A percentile compares a stretch with the other conserved stretches of the same genome.
Conservation (phyloP, 495 filamentous ascomycete species). For the Xylaria scruposa region DNA sequence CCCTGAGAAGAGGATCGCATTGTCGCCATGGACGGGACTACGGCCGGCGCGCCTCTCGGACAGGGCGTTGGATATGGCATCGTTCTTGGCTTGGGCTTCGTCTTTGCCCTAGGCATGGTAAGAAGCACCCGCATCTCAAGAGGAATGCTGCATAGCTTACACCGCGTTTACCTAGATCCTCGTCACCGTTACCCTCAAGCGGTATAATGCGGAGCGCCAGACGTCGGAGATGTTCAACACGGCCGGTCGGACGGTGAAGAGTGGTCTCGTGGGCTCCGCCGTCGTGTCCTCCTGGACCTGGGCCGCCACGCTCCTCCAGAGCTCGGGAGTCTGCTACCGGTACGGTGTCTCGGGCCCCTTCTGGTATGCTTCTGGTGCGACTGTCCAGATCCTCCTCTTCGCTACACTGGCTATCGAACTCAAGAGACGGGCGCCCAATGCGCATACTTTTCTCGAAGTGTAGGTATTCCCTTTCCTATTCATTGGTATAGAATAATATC, state of each 20-base stretch:
- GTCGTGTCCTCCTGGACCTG: constrained; percentile 97
- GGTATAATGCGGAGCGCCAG: constrained; percentile 93
- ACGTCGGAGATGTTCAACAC: constrained; percentile 98
- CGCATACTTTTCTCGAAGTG: constrained; percentile 88
- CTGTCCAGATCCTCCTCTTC: constrained; percentile 84
- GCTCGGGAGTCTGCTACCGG: constrained; percentile 85
- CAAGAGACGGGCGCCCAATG: constrained; percentile 85
- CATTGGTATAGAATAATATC: neutral
- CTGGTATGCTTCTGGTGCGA: constrained; percentile 77
- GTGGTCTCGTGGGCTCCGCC: constrained; percentile 91
- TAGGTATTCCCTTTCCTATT: constrained; percentile 62
- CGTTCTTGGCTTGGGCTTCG: constrained; percentile 75
- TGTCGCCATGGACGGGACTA: constrained; percentile 14
- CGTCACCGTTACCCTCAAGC: constrained; percentile 79
- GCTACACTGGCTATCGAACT: constrained; percentile 93
- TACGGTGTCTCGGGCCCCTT: constrained; percentile 95
- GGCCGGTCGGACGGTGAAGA: constrained; percentile 92
- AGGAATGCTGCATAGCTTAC: constrained; percentile 23
- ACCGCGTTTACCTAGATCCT: constrained; percentile 48
- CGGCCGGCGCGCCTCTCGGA: constrained; percentile 57
- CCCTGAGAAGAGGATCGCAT: neutral
- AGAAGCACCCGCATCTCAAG: constrained; percentile 25
- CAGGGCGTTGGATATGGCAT: constrained; percentile 84
- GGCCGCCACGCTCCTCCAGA: constrained; percentile 84
- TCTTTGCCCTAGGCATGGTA: constrained; percentile 82